Conservation (phyloP, 139 green algal genomes). For the Edaphochlamys debaryana region DNA sequence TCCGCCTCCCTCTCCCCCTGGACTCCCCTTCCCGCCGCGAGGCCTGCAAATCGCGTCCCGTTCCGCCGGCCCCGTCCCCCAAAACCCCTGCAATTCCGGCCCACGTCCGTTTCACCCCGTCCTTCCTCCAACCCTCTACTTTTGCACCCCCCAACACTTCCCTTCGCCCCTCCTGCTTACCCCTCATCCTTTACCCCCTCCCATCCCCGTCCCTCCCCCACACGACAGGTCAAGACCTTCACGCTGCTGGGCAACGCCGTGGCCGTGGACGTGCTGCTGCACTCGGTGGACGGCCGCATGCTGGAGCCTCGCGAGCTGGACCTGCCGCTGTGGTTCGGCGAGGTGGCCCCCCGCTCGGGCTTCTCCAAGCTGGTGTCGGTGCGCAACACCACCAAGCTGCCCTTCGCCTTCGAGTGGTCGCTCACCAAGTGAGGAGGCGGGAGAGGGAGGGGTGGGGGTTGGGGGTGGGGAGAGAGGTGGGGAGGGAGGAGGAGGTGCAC, state of each 20-base stretch:
- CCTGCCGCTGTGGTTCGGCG: conserved; percentile 63
- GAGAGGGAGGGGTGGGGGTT: no score
- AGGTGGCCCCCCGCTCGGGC: conserved; percentile 53
- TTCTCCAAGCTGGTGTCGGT: conserved; percentile 51
- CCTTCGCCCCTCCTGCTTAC: no score
- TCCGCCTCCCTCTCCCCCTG: no score
- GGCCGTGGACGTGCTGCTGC: conserved; percentile 55
- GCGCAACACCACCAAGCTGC: conserved; percentile 61
- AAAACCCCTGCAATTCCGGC: no score
- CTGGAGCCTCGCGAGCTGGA: conserved; percentile 47
- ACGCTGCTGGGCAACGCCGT: conserved; percentile 46
- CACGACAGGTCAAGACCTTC: conserved; percentile 52
- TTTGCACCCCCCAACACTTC: no score
- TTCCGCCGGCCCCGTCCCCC: background rate
- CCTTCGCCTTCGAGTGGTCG: conserved; percentile 62
- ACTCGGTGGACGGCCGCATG: conserved; percentile 51
- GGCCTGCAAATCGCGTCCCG: no score
- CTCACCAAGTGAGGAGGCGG: background rate
- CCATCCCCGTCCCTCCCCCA: background rate
- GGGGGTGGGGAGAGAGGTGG: background rate
- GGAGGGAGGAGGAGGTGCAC: background rate
- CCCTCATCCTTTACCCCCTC: background rate
- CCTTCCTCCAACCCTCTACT: background rate
- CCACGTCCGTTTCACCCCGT: background rate
- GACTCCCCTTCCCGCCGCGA: no score